Conservation (phyloP, 176 grass and related monocot species). For the Avena insularis region DNA sequence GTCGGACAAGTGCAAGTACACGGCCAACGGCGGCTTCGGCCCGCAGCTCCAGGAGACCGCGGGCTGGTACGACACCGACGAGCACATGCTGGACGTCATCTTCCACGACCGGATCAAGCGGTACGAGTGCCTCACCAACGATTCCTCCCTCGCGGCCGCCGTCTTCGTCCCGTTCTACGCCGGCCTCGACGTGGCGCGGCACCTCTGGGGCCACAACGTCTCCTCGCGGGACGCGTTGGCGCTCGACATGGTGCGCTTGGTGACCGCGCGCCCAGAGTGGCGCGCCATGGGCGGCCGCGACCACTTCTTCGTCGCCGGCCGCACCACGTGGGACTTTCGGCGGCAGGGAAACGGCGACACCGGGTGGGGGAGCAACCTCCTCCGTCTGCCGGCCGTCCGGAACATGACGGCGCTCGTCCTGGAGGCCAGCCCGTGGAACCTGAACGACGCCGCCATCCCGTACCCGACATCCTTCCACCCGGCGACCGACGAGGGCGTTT, state of each 20-base stretch:
- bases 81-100: constrained; percentile 73
- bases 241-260: constrained; percentile 43
- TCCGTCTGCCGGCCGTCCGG: constrained; percentile 53
- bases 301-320: constrained; percentile 83
- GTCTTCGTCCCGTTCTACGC: constrained; percentile 88
- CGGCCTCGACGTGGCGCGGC: constrained; percentile 64
- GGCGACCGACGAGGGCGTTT: constrained; percentile 56
- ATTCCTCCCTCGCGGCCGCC: constrained; percentile 66
- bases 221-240: constrained; percentile 57
- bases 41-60: constrained; percentile 62
- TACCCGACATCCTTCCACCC: constrained; percentile 86
- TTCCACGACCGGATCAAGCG: constrained; percentile 79
- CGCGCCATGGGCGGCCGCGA: constrained; percentile 66
- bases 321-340: constrained; percentile 82
- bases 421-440: constrained; percentile 74
- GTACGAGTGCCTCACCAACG: constrained; percentile 89
- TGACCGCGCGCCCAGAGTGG: constrained; percentile 63
- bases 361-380: constrained; percentile 73
- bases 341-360: constrained; percentile 35
- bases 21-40: constrained; percentile 78
- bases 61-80: constrained; percentile 77
- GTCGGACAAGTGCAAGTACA: constrained; percentile 74
- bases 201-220: constrained; percentile 65
- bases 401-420: constrained; percentile 85
- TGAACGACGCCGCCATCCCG: constrained; percentile 74